A percentile compares a stretch with the other conserved stretches of the same genome.
phyloP scores from a whole-genome alignment of 768 basidiomycete species.

The Mycena crocata region DNA sequence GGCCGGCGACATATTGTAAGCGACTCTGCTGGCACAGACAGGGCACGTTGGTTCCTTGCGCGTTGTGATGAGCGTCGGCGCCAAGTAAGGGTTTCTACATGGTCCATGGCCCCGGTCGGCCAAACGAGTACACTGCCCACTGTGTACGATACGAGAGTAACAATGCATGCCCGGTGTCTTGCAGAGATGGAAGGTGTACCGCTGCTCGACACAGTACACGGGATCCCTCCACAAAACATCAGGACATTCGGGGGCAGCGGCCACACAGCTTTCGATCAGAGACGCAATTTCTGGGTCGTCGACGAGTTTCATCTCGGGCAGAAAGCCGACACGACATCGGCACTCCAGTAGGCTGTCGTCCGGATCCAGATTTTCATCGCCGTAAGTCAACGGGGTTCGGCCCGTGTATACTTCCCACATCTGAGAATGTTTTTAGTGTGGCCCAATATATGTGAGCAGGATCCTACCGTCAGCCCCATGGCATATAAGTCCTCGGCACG shows the following conservation, averaged over 20 bases:
- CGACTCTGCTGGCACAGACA: not conserved
- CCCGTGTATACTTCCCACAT: conserved; percentile 11
- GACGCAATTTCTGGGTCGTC: not conserved
- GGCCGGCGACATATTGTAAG: too few species aligned
- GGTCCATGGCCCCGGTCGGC: not conserved
- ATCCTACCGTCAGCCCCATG: not conserved
- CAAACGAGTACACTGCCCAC: not conserved
- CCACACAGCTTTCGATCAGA: not conserved
- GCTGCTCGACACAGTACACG: not conserved
- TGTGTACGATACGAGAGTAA: not conserved
- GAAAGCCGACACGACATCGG: not conserved
- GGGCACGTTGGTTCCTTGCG: not conserved
- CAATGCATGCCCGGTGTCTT: not conserved
- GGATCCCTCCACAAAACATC: not conserved
- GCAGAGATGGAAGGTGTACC: not conserved
- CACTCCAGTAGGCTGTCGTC: not conserved
- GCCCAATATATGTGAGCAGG: not conserved
- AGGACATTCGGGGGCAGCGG: not conserved
- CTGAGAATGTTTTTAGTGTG: not conserved
- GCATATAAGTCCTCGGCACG: conserved; percentile 13
- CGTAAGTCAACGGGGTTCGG: not conserved
- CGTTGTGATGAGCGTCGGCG: not conserved
- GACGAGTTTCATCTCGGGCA: not conserved
- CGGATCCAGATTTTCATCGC: not conserved
- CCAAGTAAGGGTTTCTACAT: not conserved